Percentiles rank a stretch among this genome's conserved stretches.
Conservation (phyloP, 306 rosid species). For the Trifolium subterraneum region DNA sequence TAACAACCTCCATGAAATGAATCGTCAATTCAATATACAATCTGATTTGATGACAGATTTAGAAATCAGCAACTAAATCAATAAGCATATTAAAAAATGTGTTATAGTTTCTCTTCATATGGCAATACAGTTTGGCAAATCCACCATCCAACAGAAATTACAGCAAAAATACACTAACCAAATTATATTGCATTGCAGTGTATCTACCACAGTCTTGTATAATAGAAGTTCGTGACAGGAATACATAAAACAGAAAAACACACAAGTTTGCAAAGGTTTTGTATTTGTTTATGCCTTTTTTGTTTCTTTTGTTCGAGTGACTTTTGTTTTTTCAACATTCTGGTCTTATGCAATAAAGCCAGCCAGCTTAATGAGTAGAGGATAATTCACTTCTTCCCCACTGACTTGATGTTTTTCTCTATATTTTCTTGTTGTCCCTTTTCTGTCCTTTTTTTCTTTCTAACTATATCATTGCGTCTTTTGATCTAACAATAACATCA, state of each 20-base stretch:
- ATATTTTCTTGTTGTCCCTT: not conserved
- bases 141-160: not conserved
- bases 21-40: not conserved
- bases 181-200: not conserved
- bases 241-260: not conserved
- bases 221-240: not conserved
- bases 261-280: not conserved
- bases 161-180: not conserved
- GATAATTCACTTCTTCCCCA: not conserved
- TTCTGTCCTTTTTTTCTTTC: slow-evolving; percentile 4
- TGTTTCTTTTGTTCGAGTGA: not conserved
- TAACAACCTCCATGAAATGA: not conserved
- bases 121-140: not conserved
- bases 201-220: not conserved
- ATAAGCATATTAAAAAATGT: slow-evolving; percentile 4
- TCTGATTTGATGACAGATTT: not conserved
- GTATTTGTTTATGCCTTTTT: not conserved
- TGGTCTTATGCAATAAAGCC: not conserved
- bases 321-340: not conserved
- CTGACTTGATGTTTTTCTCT: not conserved
- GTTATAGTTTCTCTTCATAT: not conserved
- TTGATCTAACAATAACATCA: slow-evolving; percentile 12
- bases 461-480: not conserved
- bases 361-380: not conserved
- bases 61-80: slow-evolving; percentile 5